Evolutionary conservation across 768 basidiomycete species (phyloP), one percentile per base, ranked within the genome.

Genomic region (Glaciozyma antarctica): DNA sequence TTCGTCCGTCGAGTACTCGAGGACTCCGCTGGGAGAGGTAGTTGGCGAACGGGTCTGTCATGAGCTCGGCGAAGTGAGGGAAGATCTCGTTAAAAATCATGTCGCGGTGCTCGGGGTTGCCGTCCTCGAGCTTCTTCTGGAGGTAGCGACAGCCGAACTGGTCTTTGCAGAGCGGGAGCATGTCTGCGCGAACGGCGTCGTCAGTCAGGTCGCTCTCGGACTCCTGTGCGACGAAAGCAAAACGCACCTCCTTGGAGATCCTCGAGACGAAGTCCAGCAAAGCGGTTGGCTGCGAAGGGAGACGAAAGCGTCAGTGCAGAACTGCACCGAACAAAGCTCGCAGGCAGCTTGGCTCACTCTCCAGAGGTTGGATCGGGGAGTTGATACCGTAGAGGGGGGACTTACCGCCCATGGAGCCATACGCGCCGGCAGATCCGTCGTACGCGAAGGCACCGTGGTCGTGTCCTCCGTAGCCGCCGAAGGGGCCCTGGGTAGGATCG

Each of bases 21-120:
- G 80, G 45, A 99, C 82, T 78, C n/a, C 97, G 97, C 78, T 99
- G 95, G 78, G 94, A 97, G 62, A 99, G 83, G 76, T 99, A 99
- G 78, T 99, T 99, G 64, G 95, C 95, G 78, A 99, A 98, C 2
- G 95, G 94, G 81, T 98, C 90, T 41, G 91, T 98, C 95, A 99
- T 99, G 67, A 99, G 82, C 72, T 98, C 95, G 56, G 94, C 88
- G 74, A 98, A 97, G 74, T 98, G 93, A 54, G 87, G 86, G 73
- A 94, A 98, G 2, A 94, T 97, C 80, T 99, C 95, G 65, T 88
- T 84, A 83, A 97, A 99, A 76, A 99, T 99, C 88, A 98, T 93
- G 74, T 99, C 95, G 60, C 95, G 85, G 77, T 99, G 93, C 76
- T 94, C 93, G 7, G 94, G 83, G 65, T 87, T 84, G 62, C 89